Evolutionary conservation across 805 yeast species (phyloP).

Genomic region (Teunomyces cretensis): DNA sequence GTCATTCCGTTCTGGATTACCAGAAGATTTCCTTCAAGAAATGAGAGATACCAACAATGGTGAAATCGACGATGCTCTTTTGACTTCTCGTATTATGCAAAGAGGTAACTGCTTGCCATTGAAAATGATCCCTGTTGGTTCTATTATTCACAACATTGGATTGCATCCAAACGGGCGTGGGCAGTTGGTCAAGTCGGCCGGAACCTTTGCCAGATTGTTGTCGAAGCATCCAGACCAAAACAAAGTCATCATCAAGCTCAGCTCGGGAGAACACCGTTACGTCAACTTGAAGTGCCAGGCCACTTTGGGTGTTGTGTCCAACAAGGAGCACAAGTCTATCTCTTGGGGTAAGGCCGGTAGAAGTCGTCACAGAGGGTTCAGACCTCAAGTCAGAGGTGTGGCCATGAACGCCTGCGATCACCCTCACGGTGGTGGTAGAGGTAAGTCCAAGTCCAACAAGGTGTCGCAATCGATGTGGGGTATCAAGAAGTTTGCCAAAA

Average conservation of each 20-base stretch:
- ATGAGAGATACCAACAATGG: slow-evolving; percentile 71
- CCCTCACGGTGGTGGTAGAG: slow-evolving; percentile 99
- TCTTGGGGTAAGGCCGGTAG: slow-evolving; percentile 97
- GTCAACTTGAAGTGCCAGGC: slow-evolving; percentile 86
- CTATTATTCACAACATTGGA: slow-evolving; percentile 86
- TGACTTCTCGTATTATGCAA: slow-evolving; percentile 82
- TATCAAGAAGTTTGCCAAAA: slow-evolving; percentile 88
- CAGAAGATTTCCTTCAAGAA: slow-evolving; percentile 66
- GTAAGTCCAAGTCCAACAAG: slow-evolving; percentile 96
- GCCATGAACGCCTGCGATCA: slow-evolving; percentile 98
- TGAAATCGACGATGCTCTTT: slow-evolving; percentile 84
- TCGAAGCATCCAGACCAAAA: slow-evolving; percentile 70
- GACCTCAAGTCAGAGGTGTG: slow-evolving; percentile 96
- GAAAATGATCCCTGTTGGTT: slow-evolving; percentile 91
- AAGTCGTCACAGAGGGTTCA: slow-evolving; percentile 83
- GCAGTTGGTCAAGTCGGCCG: slow-evolving; percentile 90
- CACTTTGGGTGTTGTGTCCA: slow-evolving; percentile 89
- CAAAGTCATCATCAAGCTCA: slow-evolving; percentile 76
- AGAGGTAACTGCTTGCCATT: slow-evolving; percentile 95
- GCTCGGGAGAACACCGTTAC: slow-evolving; percentile 92
- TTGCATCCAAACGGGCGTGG: slow-evolving; percentile 71
- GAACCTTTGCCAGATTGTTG: slow-evolving; percentile 85
- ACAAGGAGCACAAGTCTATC: slow-evolving; percentile 85
- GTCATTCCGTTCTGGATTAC: slow-evolving; percentile 86
- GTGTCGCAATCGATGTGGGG: slow-evolving; percentile 97